Percentiles rank a stretch among this genome's conserved stretches.
Evolutionary conservation across 2,329 filamentous ascomycete species (phyloP).

Genomic region (Talaromyces sp.): DNA sequence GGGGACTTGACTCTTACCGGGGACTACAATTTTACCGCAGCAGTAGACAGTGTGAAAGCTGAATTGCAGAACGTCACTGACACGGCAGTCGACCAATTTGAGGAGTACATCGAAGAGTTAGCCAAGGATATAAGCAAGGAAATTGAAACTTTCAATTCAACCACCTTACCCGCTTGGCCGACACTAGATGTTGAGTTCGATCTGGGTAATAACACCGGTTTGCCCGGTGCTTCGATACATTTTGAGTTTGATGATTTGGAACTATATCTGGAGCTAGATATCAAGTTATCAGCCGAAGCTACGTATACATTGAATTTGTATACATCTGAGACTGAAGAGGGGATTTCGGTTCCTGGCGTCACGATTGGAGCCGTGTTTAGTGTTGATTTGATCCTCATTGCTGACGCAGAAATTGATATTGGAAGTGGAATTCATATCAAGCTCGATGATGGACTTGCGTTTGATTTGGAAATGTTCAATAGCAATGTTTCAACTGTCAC

Average conservation of each 20-base stretch:
- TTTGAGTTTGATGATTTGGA: slow-evolving; percentile 53
- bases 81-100: slow-evolving; percentile 4
- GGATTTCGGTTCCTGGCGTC: slow-evolving; percentile 41
- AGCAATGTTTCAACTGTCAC: slow-evolving; percentile 47
- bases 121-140: neutral
- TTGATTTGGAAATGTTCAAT: slow-evolving; percentile 52
- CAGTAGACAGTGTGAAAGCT: slow-evolving; percentile 23
- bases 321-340: slow-evolving; percentile 44
- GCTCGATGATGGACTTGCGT: slow-evolving; percentile 49
- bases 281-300: slow-evolving; percentile 39
- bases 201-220: slow-evolving; percentile 26
- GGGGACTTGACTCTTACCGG: slow-evolving; percentile 43
- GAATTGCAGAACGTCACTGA: slow-evolving; percentile 6
- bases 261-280: slow-evolving; percentile 50
- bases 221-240: slow-evolving; percentile 27
- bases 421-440: slow-evolving; percentile 55
- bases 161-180: slow-evolving; percentile 21
- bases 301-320: slow-evolving; percentile 52
- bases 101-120: neutral
- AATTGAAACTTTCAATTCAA: neutral
- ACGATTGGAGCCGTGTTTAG: slow-evolving; percentile 49
- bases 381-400: slow-evolving; percentile 52
- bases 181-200: slow-evolving; percentile 42
- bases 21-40: slow-evolving; percentile 22
- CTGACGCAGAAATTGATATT: slow-evolving; percentile 48